Conservation (phyloP, 768 basidiomycete genomes). For the Suillus variegatus region DNA sequence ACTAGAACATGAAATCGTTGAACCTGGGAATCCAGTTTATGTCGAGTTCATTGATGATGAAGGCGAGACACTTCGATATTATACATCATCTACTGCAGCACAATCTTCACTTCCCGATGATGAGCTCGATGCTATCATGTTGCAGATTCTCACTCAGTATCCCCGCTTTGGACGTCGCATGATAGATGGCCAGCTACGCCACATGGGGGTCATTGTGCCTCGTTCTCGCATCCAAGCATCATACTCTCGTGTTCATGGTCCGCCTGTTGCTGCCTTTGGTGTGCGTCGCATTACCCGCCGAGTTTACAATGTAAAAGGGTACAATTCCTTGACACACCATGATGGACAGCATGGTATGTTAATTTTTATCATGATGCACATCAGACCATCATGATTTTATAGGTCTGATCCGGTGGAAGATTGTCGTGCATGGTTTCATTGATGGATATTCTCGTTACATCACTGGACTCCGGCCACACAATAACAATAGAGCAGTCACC, state of each 20-base stretch:
- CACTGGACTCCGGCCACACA: conserved; percentile 33
- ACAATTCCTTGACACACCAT: conserved; percentile 41
- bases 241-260: neutral
- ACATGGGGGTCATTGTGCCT: neutral
- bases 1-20: neutral
- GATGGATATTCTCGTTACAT: conserved; percentile 39
- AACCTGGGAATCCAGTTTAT: neutral
- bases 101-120: neutral
- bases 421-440: conserved; percentile 43
- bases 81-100: neutral
- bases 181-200: neutral
- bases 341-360: conserved; percentile 38
- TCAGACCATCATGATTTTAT: conserved; percentile 18
- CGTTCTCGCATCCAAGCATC: neutral
- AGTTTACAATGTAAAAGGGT: conserved; percentile 35
- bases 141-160: neutral
- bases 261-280: conserved; percentile 20
- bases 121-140: neutral
- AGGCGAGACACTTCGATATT: neutral
- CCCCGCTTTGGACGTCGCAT: neutral
- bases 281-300: conserved; percentile 23
- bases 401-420: conserved; percentile 24
- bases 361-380: conserved; percentile 31
- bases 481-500: conserved; percentile 41
- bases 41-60: neutral